phyloP scores from a whole-genome alignment of 169 alveolate genomes.

The Eimeria zaria region DNA sequence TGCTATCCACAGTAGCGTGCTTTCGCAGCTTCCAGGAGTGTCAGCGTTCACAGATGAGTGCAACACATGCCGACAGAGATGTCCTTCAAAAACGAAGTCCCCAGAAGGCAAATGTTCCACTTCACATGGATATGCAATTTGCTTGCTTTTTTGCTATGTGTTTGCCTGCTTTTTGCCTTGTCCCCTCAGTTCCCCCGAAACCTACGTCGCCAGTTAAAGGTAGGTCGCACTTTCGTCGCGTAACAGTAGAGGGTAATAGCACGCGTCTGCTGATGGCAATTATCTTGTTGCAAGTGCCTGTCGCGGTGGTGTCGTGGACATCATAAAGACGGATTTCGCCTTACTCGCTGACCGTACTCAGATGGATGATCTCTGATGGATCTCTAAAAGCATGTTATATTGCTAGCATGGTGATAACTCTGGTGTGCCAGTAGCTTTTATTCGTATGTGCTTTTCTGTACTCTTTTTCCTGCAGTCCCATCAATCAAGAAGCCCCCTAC shows the following conservation, averaged over 20 bases:
- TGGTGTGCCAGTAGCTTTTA: not conserved
- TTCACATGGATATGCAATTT: not conserved
- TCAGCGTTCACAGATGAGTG: not conserved
- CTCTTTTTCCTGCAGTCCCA: not conserved
- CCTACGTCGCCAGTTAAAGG: not conserved
- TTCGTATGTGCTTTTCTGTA: not conserved
- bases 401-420: not conserved
- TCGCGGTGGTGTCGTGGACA: not conserved
- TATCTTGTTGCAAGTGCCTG: not conserved
- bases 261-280: not conserved
- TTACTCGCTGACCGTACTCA: not conserved
- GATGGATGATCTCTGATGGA: not conserved
- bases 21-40: not conserved
- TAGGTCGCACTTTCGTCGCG: not conserved
- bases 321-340: not conserved
- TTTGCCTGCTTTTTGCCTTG: not conserved
- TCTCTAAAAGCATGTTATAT: not conserved
- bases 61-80: not conserved
- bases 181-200: not conserved
- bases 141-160: not conserved
- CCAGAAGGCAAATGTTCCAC: not conserved
- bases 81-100: not conserved
- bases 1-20: not conserved
- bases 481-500: not conserved
- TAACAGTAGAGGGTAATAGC: not conserved